These are phyloP conservation scores for Trametes gibbosa DNA, from an alignment of 768 basidiomycete species.

Conservation along the genomic window DNA sequence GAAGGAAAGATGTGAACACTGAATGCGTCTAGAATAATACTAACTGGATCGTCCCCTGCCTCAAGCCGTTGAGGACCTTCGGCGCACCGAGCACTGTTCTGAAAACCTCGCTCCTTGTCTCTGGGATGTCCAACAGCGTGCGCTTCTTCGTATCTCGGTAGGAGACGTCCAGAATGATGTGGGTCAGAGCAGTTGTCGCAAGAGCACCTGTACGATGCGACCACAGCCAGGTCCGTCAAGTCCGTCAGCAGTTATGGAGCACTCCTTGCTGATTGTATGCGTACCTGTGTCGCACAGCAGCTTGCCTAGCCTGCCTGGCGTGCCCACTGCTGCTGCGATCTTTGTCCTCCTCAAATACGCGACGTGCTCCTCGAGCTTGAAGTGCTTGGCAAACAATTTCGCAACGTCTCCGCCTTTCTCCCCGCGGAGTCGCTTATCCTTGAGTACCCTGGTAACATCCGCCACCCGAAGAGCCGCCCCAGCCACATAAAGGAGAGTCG, in stretches of 20 bases:
- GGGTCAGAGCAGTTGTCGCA: slow-evolving; percentile 69
- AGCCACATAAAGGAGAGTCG: slow-evolving; percentile 81
- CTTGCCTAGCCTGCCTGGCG: slow-evolving; percentile 88
- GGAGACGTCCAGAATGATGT: slow-evolving; percentile 79
- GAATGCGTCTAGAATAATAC: slow-evolving; percentile 37
- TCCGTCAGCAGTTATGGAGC: accelerated
- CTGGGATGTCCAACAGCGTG: slow-evolving; percentile 75
- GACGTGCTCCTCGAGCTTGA: slow-evolving; percentile 87
- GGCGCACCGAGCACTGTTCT: slow-evolving; percentile 65
- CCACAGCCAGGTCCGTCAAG: neutral
- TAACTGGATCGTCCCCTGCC: slow-evolving; percentile 72
- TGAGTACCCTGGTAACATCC: slow-evolving; percentile 76
- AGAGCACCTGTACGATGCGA: slow-evolving; percentile 54
- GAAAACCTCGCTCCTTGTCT: slow-evolving; percentile 81
- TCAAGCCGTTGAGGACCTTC: slow-evolving; percentile 58
- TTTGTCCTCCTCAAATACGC: slow-evolving; percentile 82
- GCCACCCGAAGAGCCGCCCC: slow-evolving; percentile 91
- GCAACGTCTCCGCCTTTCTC: slow-evolving; percentile 90
- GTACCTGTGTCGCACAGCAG: slow-evolving; percentile 70
- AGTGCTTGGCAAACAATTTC: slow-evolving; percentile 94
- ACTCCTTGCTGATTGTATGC: slow-evolving; percentile 13
- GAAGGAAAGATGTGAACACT: slow-evolving; percentile 5
- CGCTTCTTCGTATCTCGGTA: slow-evolving; percentile 76
- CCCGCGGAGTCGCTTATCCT: slow-evolving; percentile 64
- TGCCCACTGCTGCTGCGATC: slow-evolving; percentile 86